These are phyloP conservation scores for Agaricus blazei DNA, from an alignment of 768 basidiomycete genomes.

Conservation along the genomic window DNA sequence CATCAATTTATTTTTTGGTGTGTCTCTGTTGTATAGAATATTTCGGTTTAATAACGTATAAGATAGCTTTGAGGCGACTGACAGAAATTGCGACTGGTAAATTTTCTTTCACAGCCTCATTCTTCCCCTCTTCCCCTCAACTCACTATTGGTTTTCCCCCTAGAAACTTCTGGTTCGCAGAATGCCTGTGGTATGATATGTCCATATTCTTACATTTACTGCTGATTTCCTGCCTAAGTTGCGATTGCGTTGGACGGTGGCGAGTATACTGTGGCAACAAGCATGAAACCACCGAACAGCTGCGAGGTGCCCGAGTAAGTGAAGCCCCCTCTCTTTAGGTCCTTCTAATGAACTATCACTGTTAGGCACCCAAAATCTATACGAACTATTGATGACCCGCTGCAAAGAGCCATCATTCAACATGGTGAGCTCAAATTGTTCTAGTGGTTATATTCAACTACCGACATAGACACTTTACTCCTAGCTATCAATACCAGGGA, in stretches of 20 bases:
- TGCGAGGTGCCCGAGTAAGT: conserved; percentile 70
- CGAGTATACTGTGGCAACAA: conserved; percentile 67
- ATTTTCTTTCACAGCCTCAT: not conserved
- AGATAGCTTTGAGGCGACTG: conserved; percentile 53
- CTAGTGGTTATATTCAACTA: conserved; percentile 1
- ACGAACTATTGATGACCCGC: conserved; percentile 51
- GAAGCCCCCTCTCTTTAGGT: not conserved
- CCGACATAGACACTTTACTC: not conserved
- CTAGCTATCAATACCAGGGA: conserved; percentile 65
- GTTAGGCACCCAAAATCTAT: conserved; percentile 56
- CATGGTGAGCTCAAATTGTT: conserved; percentile 40
- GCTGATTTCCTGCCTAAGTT: conserved; percentile 27
- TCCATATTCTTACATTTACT: not conserved
- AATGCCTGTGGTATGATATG: conserved; percentile 45
- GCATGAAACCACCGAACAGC: conserved; percentile 50
- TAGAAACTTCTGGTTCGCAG: conserved; percentile 64
- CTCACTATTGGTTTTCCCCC: not conserved
- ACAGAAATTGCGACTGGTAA: conserved; percentile 69
- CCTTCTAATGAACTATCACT: conserved; percentile 2
- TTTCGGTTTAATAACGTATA: not conserved
- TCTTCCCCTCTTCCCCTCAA: not conserved
- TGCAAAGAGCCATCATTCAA: conserved; percentile 64
- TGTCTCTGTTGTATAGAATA: conserved; percentile 6
- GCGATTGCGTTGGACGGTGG: conserved; percentile 66
- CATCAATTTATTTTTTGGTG: conserved; percentile 63